Conservation (phyloP, 2,329 filamentous ascomycete genomes). For the Apiospora arundinis region DNA sequence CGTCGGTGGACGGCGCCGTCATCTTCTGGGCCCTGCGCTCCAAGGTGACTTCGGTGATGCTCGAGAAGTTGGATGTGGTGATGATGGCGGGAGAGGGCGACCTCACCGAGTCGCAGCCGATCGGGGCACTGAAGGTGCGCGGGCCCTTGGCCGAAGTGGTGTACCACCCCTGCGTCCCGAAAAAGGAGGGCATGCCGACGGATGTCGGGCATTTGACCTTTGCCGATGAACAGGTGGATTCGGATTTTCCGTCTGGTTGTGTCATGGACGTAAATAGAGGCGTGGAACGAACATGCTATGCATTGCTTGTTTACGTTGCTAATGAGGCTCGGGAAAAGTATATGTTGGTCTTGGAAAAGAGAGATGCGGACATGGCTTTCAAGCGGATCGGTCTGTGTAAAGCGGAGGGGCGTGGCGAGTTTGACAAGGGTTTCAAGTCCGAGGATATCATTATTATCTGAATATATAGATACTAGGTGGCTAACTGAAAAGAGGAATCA, state of each 20-base stretch:
- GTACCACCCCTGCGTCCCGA: slow-evolving; percentile 24
- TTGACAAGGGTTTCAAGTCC: neutral
- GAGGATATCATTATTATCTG: neutral
- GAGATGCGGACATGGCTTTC: neutral
- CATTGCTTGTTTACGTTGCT: neutral
- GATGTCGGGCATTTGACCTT: slow-evolving; percentile 28
- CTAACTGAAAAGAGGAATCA: too few relatives aligned
- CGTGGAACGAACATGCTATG: slow-evolving; percentile 25
- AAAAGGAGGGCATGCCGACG: neutral
- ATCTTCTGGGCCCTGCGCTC: slow-evolving; percentile 28
- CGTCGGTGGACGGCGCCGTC: slow-evolving; percentile 29
- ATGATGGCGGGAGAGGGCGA: slow-evolving; percentile 27
- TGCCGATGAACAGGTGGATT: neutral
- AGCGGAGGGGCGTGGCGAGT: neutral
- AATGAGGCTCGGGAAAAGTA: neutral
- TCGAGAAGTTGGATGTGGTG: slow-evolving; percentile 25
- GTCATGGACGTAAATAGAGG: slow-evolving; percentile 30
- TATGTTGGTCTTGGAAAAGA: neutral
- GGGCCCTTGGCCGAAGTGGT: slow-evolving; percentile 27
- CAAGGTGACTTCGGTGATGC: slow-evolving; percentile 15
- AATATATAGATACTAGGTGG: too few relatives aligned
- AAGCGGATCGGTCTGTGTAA: neutral
- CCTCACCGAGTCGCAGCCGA: slow-evolving; percentile 20
- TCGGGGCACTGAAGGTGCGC: slow-evolving; percentile 26
- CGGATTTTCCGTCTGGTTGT: slow-evolving; percentile 19